Evolutionary conservation across 2,329 filamentous ascomycete genomes (phyloP).

Genomic region (Aureobasidium melanogenum): DNA sequence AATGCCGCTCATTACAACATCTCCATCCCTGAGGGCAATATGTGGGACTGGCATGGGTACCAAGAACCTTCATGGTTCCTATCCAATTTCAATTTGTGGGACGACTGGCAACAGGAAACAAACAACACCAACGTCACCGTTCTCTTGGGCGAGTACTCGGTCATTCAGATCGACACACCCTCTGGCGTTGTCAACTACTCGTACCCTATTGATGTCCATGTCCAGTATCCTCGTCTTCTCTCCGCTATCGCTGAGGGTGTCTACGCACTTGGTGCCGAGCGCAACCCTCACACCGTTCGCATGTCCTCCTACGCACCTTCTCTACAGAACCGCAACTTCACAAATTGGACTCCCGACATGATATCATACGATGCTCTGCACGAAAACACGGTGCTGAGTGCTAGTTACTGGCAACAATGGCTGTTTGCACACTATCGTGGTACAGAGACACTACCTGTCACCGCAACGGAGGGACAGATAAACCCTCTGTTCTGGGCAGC

Average conservation of each 20-base stretch:
- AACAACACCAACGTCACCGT: slow-evolving; percentile 18
- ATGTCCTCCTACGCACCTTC: slow-evolving; percentile 23
- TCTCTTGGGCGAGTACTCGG: slow-evolving; percentile 20
- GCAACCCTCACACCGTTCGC: slow-evolving; percentile 23
- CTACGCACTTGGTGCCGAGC: slow-evolving; percentile 23
- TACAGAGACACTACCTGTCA: slow-evolving; percentile 23
- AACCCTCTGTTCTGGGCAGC: slow-evolving; percentile 26
- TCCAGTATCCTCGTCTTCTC: slow-evolving; percentile 22
- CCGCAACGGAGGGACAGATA: slow-evolving; percentile 18
- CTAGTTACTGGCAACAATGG: slow-evolving; percentile 25
- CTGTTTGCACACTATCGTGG: slow-evolving; percentile 23
- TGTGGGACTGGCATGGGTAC: slow-evolving; percentile 38
- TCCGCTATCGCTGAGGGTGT: slow-evolving; percentile 24
- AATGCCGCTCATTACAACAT: slow-evolving; percentile 25
- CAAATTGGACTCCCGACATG: slow-evolving; percentile 27
- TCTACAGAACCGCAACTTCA: slow-evolving; percentile 25
- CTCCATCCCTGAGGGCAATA: slow-evolving; percentile 25
- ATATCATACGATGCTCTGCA: slow-evolving; percentile 25
- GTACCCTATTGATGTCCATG: slow-evolving; percentile 18
- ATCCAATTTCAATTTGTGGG: slow-evolving; percentile 33
- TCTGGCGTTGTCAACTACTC: slow-evolving; percentile 20
- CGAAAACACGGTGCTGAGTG: slow-evolving; percentile 22
- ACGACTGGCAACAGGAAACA: slow-evolving; percentile 27
- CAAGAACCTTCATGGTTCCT: slow-evolving; percentile 31
- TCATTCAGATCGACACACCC: slow-evolving; percentile 24